phyloP scores from a whole-genome alignment of 192 early-diverging fungal species.

The Pilaira anomala region DNA sequence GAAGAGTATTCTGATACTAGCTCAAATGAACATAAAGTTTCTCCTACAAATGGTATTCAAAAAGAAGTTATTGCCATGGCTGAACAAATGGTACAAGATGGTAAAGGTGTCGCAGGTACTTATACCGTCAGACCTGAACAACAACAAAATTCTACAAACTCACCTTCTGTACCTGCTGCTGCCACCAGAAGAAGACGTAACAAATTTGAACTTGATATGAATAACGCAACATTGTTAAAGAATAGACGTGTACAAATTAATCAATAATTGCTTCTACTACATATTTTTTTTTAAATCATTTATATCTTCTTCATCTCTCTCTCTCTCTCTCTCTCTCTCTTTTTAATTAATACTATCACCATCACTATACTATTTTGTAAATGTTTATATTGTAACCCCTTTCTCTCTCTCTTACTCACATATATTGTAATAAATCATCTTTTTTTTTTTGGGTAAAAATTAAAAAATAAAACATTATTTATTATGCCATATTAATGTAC shows the following conservation, averaged over 20 bases:
- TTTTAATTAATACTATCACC: background rate
- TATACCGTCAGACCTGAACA: conserved; percentile 6
- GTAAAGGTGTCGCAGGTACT: conserved; percentile 20
- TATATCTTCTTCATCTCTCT: background rate
- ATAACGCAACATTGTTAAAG: conserved; percentile 42
- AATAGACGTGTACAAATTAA: conserved; percentile 26
- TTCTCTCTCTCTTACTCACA: background rate
- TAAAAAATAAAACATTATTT: conserved; percentile 42
- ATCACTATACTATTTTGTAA: background rate
- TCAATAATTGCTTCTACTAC: background rate
- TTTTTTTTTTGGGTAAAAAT: background rate
- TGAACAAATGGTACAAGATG: conserved; percentile 21
- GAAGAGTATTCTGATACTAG: conserved; percentile 2
- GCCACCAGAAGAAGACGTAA: conserved; percentile 7
- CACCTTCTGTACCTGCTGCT: background rate
- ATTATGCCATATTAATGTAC: conserved; percentile 81
- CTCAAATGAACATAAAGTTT: background rate
- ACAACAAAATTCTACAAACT: background rate
- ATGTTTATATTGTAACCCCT: background rate
- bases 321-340: background rate
- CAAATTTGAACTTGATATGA: conserved; percentile 42
- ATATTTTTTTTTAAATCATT: too few species aligned
- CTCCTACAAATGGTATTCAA: conserved; percentile 5
- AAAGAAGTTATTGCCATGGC: conserved; percentile 26
- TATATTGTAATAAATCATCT: background rate